These are phyloP conservation scores for Albatrellus ellisii DNA, from an alignment of 768 basidiomycete species.

Conservation along the genomic window DNA sequence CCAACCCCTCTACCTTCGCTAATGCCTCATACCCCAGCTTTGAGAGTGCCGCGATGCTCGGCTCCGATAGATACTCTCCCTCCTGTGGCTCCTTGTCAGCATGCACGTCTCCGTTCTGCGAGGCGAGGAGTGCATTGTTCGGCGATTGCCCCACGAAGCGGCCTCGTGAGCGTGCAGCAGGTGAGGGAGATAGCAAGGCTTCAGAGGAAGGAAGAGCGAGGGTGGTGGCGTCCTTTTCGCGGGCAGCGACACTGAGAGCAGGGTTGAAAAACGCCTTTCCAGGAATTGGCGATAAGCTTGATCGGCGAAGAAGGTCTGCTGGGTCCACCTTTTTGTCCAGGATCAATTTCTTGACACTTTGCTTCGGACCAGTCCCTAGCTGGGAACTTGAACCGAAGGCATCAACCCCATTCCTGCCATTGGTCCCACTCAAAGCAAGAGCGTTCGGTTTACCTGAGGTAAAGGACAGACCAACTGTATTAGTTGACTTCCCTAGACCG, in stretches of 20 bases:
- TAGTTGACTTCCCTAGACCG: constrained; percentile 3
- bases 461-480: constrained; percentile 26
- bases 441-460: constrained; percentile 41
- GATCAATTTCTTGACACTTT: constrained; percentile 89
- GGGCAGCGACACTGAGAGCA: constrained; percentile 57
- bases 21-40: constrained; percentile 63
- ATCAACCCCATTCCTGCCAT: constrained; percentile 40
- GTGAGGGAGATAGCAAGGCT: constrained; percentile 16
- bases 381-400: constrained; percentile 50
- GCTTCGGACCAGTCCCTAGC: constrained; percentile 53
- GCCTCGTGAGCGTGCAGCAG: constrained; percentile 18
- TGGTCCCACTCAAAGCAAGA: constrained; percentile 36
- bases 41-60: constrained; percentile 60
- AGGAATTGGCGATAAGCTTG: constrained; percentile 14
- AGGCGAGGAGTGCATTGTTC: background rate
- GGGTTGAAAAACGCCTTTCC: constrained; percentile 61
- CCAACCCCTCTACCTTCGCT: constrained; percentile 57
- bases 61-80: constrained; percentile 89
- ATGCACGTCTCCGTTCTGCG: constrained; percentile 16
- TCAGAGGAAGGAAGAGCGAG: constrained; percentile 7
- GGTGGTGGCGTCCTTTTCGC: constrained; percentile 51
- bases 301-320: constrained; percentile 42
- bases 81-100: constrained; percentile 33
- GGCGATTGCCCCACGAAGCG: background rate
- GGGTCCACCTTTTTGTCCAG: constrained; percentile 77